Conservation (phyloP, 1,284 basidiomycete genomes). For the Melampsora americana region DNA sequence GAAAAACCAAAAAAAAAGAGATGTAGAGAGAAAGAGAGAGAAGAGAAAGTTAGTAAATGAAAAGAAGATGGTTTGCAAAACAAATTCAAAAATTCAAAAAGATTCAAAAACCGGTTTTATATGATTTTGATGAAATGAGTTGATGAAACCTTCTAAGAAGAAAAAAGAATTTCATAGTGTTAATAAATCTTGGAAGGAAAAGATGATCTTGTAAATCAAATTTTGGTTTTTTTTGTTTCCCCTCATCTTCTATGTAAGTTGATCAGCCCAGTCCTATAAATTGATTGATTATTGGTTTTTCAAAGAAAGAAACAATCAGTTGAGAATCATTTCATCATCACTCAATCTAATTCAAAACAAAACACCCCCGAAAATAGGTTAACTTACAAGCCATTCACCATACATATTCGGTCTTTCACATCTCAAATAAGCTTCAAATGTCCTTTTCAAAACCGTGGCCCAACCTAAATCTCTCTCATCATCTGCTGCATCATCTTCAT, state of each 20-base stretch:
- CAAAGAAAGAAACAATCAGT: neutral
- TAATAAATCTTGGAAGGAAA: neutral
- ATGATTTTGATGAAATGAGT: neutral
- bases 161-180: neutral
- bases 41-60: neutral
- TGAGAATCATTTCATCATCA: neutral
- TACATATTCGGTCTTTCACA: slow-evolving; percentile 88
- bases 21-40: no score
- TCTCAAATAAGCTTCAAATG: slow-evolving; percentile 81
- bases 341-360: no score
- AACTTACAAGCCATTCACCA: slow-evolving; percentile 67
- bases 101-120: no score
- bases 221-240: no score
- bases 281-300: no score
- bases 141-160: neutral
- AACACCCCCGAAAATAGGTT: no score
- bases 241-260: slow-evolving; percentile 4
- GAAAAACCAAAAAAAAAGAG: neutral
- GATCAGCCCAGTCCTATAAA: slow-evolving; percentile 37
- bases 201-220: neutral
- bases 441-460: slow-evolving; percentile 83
- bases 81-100: no score
- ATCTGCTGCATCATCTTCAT: slow-evolving; percentile 45
- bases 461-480: slow-evolving; percentile 74
- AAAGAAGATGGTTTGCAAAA: neutral